Evolutionary conservation across 352 stramenopile genomes (phyloP).

Genomic region (Globisporangium rhizosaccharum): DNA sequence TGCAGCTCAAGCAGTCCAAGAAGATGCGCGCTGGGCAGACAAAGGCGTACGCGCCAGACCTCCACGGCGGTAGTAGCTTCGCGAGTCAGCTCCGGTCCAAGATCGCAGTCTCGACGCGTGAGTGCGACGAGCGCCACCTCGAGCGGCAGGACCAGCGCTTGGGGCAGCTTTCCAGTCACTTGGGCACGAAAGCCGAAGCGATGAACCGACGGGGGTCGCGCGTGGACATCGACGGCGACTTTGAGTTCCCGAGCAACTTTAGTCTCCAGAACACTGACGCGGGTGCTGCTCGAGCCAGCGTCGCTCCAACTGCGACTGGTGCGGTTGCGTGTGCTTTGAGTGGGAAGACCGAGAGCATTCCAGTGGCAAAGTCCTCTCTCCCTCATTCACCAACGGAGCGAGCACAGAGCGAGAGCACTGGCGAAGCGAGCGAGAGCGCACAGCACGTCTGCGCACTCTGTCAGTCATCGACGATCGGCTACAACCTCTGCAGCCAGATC

Average conservation of each 20-base stretch:
- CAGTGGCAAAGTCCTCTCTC: no score
- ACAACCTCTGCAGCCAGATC: conserved; percentile 64
- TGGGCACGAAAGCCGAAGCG: conserved; percentile 31
- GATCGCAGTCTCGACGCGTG: conserved; percentile 34
- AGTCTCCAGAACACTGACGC: background rate
- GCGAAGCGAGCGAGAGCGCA: background rate
- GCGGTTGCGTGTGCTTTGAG: no score
- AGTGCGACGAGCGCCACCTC: conserved; percentile 39
- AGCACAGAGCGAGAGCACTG: background rate
- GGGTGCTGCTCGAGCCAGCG: background rate
- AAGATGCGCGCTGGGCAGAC: conserved; percentile 60
- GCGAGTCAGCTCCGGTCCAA: conserved; percentile 45
- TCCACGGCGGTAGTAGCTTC: conserved; percentile 48
- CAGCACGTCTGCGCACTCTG: conserved; percentile 32
- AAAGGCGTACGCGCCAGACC: conserved; percentile 31
- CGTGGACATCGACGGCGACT: conserved; percentile 1
- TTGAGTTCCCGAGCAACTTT: conserved; percentile 10
- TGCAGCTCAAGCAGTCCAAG: conserved; percentile 69
- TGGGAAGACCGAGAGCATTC: background rate
- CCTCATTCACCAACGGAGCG: no score
- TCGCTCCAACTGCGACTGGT: background rate
- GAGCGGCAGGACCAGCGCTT: conserved; percentile 37
- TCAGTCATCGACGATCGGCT: conserved; percentile 48
- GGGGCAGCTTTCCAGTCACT: conserved; percentile 32
- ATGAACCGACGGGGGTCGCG: conserved; percentile 27